Evolutionary conservation across 495 filamentous ascomycete genomes (phyloP).

Genomic region (Emericellopsis terricola): DNA sequence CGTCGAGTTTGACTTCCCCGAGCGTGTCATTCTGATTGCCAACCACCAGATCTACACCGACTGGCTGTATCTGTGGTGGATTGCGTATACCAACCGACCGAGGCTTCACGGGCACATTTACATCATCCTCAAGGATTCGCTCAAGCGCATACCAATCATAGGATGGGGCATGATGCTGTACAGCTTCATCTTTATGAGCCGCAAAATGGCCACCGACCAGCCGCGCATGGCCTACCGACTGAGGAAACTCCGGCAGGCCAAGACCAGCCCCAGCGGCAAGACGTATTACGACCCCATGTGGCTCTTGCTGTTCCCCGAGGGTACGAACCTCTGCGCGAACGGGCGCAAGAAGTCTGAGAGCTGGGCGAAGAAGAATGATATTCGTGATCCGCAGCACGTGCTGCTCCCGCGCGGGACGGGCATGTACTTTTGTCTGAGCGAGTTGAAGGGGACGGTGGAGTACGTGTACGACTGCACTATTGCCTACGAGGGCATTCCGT

Average conservation of each 20-base stretch:
- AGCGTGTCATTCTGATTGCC: slow-evolving; percentile 61
- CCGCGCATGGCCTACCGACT: slow-evolving; percentile 49
- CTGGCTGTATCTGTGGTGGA: slow-evolving; percentile 84
- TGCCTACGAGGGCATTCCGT: slow-evolving; percentile 68
- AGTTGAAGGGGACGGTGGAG: slow-evolving; percentile 51
- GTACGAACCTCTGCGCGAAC: slow-evolving; percentile 57
- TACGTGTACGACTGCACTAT: slow-evolving; percentile 79
- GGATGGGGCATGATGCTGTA: slow-evolving; percentile 70
- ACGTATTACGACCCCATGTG: slow-evolving; percentile 59
- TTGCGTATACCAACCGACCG: slow-evolving; percentile 48
- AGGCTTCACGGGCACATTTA: slow-evolving; percentile 66
- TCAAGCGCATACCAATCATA: slow-evolving; percentile 58
- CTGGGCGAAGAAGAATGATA: slow-evolving; percentile 51
- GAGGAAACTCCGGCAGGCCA: slow-evolving; percentile 40
- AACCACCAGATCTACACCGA: slow-evolving; percentile 85
- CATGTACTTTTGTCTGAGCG: slow-evolving; percentile 53
- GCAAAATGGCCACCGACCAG: slow-evolving; percentile 67
- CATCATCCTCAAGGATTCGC: slow-evolving; percentile 70
- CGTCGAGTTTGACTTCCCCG: slow-evolving; percentile 55
- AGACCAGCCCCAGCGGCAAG: slow-evolving; percentile 32
- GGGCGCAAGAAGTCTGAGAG: slow-evolving; percentile 40
- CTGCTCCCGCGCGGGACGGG: slow-evolving; percentile 64
- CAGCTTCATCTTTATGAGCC: slow-evolving; percentile 69
- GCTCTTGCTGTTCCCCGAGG: slow-evolving; percentile 71
- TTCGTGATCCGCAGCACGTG: slow-evolving; percentile 46